These are phyloP conservation scores for Pyrus hybrid DNA, from an alignment of 331 rosid species.

Conservation along the genomic window DNA sequence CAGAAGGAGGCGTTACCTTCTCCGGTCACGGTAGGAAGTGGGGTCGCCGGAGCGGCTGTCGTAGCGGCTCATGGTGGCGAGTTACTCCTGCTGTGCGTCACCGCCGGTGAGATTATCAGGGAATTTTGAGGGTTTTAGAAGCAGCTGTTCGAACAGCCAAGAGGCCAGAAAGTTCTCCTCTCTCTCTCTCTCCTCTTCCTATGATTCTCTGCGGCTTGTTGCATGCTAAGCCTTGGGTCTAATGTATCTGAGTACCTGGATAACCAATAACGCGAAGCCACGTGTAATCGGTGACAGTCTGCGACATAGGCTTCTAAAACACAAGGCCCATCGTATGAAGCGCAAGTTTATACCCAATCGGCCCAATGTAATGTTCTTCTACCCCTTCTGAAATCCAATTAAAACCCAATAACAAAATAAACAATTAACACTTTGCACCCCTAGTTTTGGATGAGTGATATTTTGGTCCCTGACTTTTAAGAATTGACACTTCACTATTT, in stretches of 20 bases:
- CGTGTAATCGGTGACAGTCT: too few species aligned
- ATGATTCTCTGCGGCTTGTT: background rate
- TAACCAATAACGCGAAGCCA: too few species aligned
- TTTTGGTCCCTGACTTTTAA: too few species aligned
- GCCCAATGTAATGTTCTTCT: background rate
- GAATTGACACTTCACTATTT: too few species aligned
- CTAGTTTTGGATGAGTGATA: too few species aligned
- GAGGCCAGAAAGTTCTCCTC: background rate
- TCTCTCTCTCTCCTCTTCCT: too few species aligned
- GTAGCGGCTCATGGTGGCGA: constrained; percentile 73
- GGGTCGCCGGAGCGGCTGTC: constrained; percentile 97
- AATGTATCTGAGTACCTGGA: background rate
- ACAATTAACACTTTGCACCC: too few species aligned
- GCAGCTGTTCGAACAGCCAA: background rate
- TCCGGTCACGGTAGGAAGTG: constrained; percentile 81
- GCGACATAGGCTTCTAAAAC: background rate
- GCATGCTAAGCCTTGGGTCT: background rate
- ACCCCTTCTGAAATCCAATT: background rate
- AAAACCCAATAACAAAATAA: too few species aligned
- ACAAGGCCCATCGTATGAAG: background rate
- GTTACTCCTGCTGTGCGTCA: background rate
- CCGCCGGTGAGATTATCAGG: background rate
- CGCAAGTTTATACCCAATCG: background rate
- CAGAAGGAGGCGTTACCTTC: constrained; percentile 40
- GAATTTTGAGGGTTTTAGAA: constrained; percentile 28